Percentiles rank a stretch among this genome's conserved stretches.
These are phyloP conservation scores for Capsicum chinense DNA, from an alignment of 257 asterid species.

Conservation along the genomic window DNA sequence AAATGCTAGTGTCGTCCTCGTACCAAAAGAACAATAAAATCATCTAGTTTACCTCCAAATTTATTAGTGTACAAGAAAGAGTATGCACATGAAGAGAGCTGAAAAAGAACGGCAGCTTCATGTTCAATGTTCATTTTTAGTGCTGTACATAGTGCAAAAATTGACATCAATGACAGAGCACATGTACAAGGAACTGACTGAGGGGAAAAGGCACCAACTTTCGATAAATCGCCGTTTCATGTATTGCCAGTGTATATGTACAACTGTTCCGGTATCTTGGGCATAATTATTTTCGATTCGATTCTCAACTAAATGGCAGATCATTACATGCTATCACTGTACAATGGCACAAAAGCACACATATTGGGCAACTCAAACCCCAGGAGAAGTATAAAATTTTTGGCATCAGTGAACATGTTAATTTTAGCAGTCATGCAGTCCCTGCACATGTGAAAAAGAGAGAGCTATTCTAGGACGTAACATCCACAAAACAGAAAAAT, in stretches of 20 bases:
- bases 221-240: background rate
- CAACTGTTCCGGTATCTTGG: background rate
- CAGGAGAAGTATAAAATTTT: background rate
- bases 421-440: background rate
- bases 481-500: slow-evolving; percentile 7
- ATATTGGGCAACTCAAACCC: background rate
- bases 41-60: background rate
- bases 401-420: background rate
- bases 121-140: background rate
- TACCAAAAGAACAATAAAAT: background rate
- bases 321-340: background rate
- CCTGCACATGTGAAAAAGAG: background rate
- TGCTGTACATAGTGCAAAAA: background rate
- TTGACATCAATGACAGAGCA: background rate
- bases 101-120: background rate
- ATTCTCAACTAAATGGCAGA: background rate
- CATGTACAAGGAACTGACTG: background rate
- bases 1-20: background rate
- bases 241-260: background rate
- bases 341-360: background rate
- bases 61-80: background rate
- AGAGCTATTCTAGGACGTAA: background rate
- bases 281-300: background rate
- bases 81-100: background rate
- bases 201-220: background rate